phyloP scores from a whole-genome alignment of 768 basidiomycete genomes.

The Leccinum rimulosum region DNA sequence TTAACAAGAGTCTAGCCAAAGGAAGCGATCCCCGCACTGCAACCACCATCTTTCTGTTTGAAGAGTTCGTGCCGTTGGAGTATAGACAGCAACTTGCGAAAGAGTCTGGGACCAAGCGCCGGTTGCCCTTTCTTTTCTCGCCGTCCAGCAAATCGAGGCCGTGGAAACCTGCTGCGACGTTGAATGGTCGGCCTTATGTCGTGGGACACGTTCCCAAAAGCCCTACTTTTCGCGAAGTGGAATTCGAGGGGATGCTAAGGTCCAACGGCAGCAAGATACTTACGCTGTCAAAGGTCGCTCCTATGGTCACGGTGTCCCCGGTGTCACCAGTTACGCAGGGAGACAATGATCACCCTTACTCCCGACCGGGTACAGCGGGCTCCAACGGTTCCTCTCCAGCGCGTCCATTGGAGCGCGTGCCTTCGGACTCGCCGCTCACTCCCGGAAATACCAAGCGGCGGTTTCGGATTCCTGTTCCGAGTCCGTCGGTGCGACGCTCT shows the following conservation, averaged over 20 bases:
- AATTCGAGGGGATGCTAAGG: conserved; percentile 75
- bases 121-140: conserved; percentile 68
- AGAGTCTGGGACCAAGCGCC: conserved; percentile 50
- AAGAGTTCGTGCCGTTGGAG: conserved; percentile 91
- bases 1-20: conserved; percentile 22
- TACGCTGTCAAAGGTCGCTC: conserved; percentile 29
- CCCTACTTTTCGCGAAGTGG: conserved; percentile 59
- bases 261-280: conserved; percentile 47
- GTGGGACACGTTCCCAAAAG: conserved; percentile 55
- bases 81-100: conserved; percentile 74
- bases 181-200: conserved; percentile 77
- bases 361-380: conserved; percentile 24
- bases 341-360: conserved; percentile 33
- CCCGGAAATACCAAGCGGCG: conserved; percentile 39
- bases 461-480: conserved; percentile 62
- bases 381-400: conserved; percentile 17
- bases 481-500: conserved; percentile 50
- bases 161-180: conserved; percentile 81
- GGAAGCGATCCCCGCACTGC: conserved; percentile 68
- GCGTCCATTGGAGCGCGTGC: conserved; percentile 24
- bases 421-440: conserved; percentile 30
- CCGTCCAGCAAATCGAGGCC: conserved; percentile 44
- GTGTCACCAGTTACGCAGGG: conserved; percentile 21
- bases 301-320: conserved; percentile 25
- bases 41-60: conserved; percentile 75